Evolutionary conservation across 768 basidiomycete genomes (phyloP).

Genomic region (Agaricus bisporus): DNA sequence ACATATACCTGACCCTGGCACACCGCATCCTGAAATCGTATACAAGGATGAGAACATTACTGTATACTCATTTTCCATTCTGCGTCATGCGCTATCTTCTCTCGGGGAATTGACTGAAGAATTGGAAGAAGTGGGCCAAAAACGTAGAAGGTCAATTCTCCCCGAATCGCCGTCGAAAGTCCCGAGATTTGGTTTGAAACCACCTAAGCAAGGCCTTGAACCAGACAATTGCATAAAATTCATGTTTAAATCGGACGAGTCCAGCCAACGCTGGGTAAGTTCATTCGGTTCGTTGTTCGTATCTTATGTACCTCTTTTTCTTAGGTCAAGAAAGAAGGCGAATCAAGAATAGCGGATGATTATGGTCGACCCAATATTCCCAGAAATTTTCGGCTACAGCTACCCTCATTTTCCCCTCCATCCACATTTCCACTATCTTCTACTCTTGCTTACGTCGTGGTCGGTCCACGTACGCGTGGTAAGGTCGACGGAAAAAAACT

Average conservation of each 20-base stretch:
- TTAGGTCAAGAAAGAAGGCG: conserved; percentile 1
- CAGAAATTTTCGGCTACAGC: conserved; percentile 28
- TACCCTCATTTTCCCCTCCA: conserved; percentile 27
- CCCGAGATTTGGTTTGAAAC: conserved; percentile 9
- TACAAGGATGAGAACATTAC: conserved; percentile 60
- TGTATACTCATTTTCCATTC: conserved; percentile 55
- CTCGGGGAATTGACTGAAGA: not conserved
- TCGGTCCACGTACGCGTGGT: conserved; percentile 48
- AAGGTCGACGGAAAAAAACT: conserved; percentile 75
- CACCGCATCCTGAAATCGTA: conserved; percentile 5
- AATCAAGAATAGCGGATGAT: conserved; percentile 17
- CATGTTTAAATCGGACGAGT: conserved; percentile 8
- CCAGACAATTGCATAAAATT: not conserved
- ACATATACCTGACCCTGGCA: conserved; percentile 2
- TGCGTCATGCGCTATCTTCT: conserved; percentile 11
- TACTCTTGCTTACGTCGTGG: conserved; percentile 43
- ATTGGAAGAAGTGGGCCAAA: conserved; percentile 21
- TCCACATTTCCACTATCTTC: conserved; percentile 17
- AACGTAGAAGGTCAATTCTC: conserved; percentile 40
- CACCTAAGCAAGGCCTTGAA: not conserved
- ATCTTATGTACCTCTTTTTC: not conserved
- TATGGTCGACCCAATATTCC: conserved; percentile 24
- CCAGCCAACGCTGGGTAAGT: conserved; percentile 11
- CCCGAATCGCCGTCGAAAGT: conserved; percentile 33
- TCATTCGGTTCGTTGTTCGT: not conserved